A percentile compares a stretch with the other conserved stretches of the same genome.
These are phyloP conservation scores for Yarrowia sp. DNA, from an alignment of 805 yeast genomes.

Conservation along the genomic window DNA sequence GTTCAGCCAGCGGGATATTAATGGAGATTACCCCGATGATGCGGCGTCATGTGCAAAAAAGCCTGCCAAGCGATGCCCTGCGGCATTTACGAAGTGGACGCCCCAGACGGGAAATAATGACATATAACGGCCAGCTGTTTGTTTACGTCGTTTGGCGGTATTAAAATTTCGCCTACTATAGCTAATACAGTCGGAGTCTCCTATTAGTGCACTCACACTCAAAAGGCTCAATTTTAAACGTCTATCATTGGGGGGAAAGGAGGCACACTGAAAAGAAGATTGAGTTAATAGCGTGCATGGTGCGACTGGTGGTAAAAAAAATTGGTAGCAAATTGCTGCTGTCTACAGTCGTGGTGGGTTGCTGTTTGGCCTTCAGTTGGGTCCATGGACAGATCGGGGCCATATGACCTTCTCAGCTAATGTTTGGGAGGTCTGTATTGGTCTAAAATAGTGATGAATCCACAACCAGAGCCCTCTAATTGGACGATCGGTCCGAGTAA, in stretches of 20 bases:
- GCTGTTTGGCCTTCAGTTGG: no score
- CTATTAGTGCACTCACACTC: constrained; percentile 1
- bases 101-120: background rate
- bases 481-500: constrained; percentile 3
- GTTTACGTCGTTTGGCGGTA: background rate
- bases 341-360: background rate
- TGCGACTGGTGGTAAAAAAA: background rate
- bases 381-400: background rate
- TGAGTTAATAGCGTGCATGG: background rate
- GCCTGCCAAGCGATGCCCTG: constrained; percentile 16
- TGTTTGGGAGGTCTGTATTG: no score
- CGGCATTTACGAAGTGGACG: background rate
- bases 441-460: background rate
- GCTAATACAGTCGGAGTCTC: background rate
- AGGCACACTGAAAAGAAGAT: background rate
- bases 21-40: background rate
- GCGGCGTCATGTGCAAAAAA: constrained; percentile 1
- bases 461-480: background rate
- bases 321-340: background rate
- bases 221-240: background rate
- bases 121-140: background rate
- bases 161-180: background rate
- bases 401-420: no score
- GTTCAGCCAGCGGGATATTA: background rate
- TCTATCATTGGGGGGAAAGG: constrained; percentile 4